These are phyloP conservation scores for Fusarium beomiforme DNA, from an alignment of 2,329 filamentous ascomycete species.

Conservation along the genomic window DNA sequence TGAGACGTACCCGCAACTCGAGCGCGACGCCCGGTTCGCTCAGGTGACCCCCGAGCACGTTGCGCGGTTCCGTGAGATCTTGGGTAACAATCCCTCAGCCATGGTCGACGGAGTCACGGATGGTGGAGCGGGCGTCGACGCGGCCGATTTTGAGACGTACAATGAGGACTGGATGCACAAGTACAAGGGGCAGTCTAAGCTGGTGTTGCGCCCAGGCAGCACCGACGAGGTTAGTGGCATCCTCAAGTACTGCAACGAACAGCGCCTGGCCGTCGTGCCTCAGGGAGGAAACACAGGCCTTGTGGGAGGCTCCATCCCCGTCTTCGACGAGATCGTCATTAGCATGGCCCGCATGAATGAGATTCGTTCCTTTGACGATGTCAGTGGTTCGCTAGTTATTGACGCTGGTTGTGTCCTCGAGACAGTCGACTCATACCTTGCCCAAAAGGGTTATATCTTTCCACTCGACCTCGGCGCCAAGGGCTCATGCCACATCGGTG, in stretches of 20 bases:
- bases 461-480: conserved; percentile 97
- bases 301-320: conserved; percentile 93
- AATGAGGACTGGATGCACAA: conserved; percentile 99
- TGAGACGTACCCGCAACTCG: conserved; percentile 84
- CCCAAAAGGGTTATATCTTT: conserved; percentile 87
- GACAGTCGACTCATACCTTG: conserved; percentile 85
- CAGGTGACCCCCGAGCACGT: conserved; percentile 83
- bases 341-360: conserved; percentile 90
- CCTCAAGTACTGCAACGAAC: conserved; percentile 93
- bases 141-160: conserved; percentile 90
- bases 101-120: conserved; percentile 83
- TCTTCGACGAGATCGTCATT: conserved; percentile 98
- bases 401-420: conserved; percentile 95
- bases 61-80: conserved; percentile 80
- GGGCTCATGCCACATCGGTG: conserved; percentile 95
- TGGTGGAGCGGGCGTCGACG: conserved; percentile 69
- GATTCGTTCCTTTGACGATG: conserved; percentile 91
- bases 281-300: conserved; percentile 97
- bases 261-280: conserved; percentile 90
- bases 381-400: conserved; percentile 88
- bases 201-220: conserved; percentile 86
- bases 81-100: conserved; percentile 77
- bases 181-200: conserved; percentile 87
- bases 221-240: conserved; percentile 92
- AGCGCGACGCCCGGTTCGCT: conserved; percentile 80